These are phyloP conservation scores for Camptophora hylomeconis DNA, from an alignment of 2,329 filamentous ascomycete species.

Conservation along the genomic window DNA sequence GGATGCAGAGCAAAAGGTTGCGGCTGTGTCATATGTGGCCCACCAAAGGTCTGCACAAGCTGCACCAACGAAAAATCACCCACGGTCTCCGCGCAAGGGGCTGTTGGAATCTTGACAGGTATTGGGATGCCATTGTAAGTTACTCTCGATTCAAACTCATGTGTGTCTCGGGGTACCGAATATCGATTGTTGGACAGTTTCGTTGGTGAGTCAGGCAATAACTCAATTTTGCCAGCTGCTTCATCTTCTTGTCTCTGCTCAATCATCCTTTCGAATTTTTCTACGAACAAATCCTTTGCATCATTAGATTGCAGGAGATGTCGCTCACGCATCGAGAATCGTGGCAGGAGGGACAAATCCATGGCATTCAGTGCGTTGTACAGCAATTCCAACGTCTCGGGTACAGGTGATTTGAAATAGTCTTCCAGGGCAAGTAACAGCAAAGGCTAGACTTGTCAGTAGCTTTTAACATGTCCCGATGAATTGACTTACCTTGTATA, in stretches of 20 bases:
- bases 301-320: slow-evolving; percentile 81
- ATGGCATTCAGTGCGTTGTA: slow-evolving; percentile 92
- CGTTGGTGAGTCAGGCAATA: slow-evolving; percentile 24
- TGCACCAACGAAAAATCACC: slow-evolving; percentile 97
- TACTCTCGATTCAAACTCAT: slow-evolving; percentile 93
- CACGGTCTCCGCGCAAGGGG: slow-evolving; percentile 86
- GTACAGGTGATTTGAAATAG: slow-evolving; percentile 84
- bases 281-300: slow-evolving; percentile 89
- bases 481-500: slow-evolving; percentile 93
- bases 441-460: slow-evolving; percentile 58
- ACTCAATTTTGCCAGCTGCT: slow-evolving; percentile 21
- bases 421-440: slow-evolving; percentile 84
- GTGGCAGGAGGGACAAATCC: slow-evolving; percentile 90
- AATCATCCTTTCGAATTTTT: slow-evolving; percentile 95
- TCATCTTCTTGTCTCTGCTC: slow-evolving; percentile 64
- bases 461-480: slow-evolving; percentile 15
- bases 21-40: slow-evolving; percentile 65
- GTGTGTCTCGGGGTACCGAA: slow-evolving; percentile 77
- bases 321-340: slow-evolving; percentile 67
- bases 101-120: slow-evolving; percentile 89
- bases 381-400: slow-evolving; percentile 74
- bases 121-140: slow-evolving; percentile 95
- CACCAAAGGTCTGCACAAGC: slow-evolving; percentile 86
- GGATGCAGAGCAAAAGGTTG: slow-evolving; percentile 78
- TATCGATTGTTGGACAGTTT: slow-evolving; percentile 50